These are phyloP conservation scores for Scheffersomyces lignosus DNA, from an alignment of 805 yeast genomes.

Conservation along the genomic window DNA sequence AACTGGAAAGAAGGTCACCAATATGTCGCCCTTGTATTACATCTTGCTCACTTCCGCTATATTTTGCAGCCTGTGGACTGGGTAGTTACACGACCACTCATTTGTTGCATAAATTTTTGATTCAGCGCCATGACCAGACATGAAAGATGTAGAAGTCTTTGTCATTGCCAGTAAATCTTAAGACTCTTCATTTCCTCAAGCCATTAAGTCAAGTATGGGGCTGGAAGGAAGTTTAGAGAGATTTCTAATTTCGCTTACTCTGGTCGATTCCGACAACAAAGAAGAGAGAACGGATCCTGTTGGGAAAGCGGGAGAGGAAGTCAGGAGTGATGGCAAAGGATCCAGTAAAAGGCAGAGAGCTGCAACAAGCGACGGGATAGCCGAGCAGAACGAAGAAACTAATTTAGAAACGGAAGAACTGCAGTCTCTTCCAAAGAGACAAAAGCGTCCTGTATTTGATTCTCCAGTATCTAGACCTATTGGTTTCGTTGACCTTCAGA, in stretches of 20 bases:
- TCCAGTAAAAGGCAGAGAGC: neutral
- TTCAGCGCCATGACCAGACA: too few species aligned
- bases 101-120: too few species aligned
- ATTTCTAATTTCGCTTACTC: neutral
- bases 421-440: too few species aligned
- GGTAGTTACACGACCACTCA: too few species aligned
- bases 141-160: too few species aligned
- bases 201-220: too few species aligned
- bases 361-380: neutral
- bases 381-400: neutral
- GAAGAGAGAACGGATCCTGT: neutral
- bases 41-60: too few species aligned
- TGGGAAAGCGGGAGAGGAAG: neutral
- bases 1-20: too few species aligned
- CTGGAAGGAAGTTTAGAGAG: neutral
- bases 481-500: slow-evolving; percentile 39
- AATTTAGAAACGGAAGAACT: neutral
- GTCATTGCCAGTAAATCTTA: too few species aligned
- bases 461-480: slow-evolving; percentile 4
- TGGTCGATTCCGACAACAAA: neutral
- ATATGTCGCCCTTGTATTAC: too few species aligned
- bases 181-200: too few species aligned
- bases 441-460: neutral
- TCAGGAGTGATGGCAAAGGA: neutral
- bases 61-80: too few species aligned